Conservation (phyloP, 768 basidiomycete genomes). For the Zangia roseola region DNA sequence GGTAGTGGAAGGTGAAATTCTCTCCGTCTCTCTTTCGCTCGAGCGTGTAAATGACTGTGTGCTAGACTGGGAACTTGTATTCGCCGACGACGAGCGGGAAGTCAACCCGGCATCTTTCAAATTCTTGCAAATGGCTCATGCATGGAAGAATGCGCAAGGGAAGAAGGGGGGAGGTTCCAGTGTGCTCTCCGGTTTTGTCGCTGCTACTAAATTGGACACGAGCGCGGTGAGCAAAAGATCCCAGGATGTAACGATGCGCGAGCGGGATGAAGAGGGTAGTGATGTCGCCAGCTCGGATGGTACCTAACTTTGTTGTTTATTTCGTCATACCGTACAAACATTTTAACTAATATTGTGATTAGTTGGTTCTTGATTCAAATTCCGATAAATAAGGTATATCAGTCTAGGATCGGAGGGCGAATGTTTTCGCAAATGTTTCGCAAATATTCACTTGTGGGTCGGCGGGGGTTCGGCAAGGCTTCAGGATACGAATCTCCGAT, state of each 20-base stretch:
- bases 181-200: constrained; percentile 48
- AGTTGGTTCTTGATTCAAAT: no score
- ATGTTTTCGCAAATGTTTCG: no score
- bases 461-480: no score
- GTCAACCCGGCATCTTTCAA: constrained; percentile 93
- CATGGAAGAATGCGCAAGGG: constrained; percentile 69
- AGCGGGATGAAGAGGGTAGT: constrained; percentile 35
- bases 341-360: no score
- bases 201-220: constrained; percentile 32
- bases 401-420: no score
- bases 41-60: constrained; percentile 1
- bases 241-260: constrained; percentile 26
- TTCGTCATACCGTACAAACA: no score
- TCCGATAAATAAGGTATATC: no score
- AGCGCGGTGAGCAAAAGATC: constrained; percentile 9
- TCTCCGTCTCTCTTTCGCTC: background rate
- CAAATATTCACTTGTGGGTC: no score
- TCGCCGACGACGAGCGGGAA: constrained; percentile 94
- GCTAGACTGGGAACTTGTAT: constrained; percentile 91
- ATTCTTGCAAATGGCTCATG: constrained; percentile 93
- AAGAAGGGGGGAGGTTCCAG: constrained; percentile 37
- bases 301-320: constrained; percentile 19
- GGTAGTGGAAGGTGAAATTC: constrained; percentile 73
- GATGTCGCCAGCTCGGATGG: constrained; percentile 59
- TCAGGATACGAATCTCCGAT: no score